phyloP scores from a whole-genome alignment of 2,329 filamentous ascomycete genomes.

The Tolypocladium nubicola region DNA sequence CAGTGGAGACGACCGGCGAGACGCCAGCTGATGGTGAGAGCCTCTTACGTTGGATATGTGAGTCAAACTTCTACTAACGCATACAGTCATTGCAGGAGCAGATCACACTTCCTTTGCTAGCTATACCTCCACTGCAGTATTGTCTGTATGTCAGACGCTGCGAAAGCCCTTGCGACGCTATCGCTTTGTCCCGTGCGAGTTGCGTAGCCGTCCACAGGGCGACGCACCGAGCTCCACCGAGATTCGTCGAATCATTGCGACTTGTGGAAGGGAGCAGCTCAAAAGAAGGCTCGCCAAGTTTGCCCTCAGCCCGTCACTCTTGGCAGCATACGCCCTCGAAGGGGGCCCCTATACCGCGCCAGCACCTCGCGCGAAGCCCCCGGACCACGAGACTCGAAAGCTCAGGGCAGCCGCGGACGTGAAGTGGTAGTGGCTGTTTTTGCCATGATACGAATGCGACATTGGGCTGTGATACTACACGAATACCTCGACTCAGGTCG shows the following conservation, averaged over 20 bases:
- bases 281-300: not conserved
- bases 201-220: not conserved
- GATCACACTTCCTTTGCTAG: not conserved
- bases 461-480: too few relatives aligned
- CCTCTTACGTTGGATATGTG: too few relatives aligned
- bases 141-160: conserved; percentile 7
- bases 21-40: not conserved
- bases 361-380: not conserved
- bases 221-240: conserved; percentile 13
- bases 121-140: not conserved
- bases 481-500: not conserved
- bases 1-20: not conserved
- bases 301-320: conserved; percentile 4
- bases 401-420: not conserved
- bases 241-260: conserved; percentile 10
- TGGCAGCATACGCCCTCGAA: conserved; percentile 4
- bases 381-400: conserved; percentile 1
- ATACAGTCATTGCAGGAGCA: not conserved
- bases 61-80: too few relatives aligned
- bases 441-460: not conserved
- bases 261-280: not conserved
- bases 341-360: not conserved
- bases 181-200: conserved; percentile 8
- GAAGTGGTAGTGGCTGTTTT: not conserved
- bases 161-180: conserved; percentile 8